Conservation (phyloP, 1,139 yeast species). For the Scheffersomyces insectosa region DNA sequence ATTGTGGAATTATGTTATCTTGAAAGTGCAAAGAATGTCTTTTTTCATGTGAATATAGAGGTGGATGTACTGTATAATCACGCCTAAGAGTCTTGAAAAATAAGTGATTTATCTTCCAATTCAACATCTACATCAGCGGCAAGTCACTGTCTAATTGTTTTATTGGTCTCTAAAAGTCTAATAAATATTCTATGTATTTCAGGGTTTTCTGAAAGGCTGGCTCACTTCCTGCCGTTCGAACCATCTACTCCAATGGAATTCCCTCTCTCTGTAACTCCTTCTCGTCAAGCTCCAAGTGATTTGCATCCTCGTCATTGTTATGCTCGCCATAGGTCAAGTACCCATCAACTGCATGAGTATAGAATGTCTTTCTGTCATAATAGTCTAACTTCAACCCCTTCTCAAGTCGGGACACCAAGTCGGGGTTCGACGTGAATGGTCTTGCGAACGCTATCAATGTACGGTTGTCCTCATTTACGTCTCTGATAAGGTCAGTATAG, state of each 20-base stretch:
- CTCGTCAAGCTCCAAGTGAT: background rate
- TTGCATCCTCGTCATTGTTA: background rate
- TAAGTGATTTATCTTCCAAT: too few species aligned
- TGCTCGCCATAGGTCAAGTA: background rate
- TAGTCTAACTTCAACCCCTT: constrained; percentile 17
- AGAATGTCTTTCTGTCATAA: background rate
- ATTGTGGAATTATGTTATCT: too few species aligned
- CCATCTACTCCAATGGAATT: background rate
- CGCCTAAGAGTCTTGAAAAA: too few species aligned
- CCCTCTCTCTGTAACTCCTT: background rate
- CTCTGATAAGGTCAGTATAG: constrained; percentile 11
- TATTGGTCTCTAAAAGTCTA: too few species aligned
- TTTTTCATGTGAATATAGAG: too few species aligned
- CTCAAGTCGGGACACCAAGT: constrained; percentile 39
- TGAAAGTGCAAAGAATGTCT: too few species aligned
- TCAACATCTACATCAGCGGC: too few species aligned
- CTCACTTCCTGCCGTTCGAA: too few species aligned
- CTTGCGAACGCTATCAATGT: constrained; percentile 47
- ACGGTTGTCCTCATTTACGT: constrained; percentile 22
- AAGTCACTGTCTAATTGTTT: too few species aligned
- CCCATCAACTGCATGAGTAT: constrained; percentile 2
- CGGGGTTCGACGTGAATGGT: constrained; percentile 50
- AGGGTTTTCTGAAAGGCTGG: too few species aligned
- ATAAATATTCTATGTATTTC: too few species aligned
- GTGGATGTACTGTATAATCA: too few species aligned